phyloP scores from a whole-genome alignment of 257 asterid species.

The Coffea canephora region DNA sequence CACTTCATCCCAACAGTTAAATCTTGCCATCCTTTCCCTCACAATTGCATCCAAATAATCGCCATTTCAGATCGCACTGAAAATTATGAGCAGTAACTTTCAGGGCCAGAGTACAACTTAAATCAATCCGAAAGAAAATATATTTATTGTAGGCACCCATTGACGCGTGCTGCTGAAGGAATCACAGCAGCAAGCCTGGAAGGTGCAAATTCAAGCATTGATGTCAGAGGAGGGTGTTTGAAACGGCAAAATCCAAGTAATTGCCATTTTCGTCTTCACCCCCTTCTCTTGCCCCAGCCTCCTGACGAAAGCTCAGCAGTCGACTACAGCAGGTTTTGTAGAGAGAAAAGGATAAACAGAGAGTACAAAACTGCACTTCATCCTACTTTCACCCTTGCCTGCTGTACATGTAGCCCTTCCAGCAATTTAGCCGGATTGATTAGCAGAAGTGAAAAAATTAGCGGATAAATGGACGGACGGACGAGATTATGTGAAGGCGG shows the following conservation, averaged over 20 bases:
- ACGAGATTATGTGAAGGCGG: not conserved
- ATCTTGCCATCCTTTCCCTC: too few species aligned
- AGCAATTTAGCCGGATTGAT: not conserved
- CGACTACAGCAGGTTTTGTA: not conserved
- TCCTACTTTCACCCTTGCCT: not conserved
- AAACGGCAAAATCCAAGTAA: not conserved
- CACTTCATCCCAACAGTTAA: too few species aligned
- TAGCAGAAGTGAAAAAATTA: not conserved
- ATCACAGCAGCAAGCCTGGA: constrained; percentile 3
- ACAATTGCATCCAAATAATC: too few species aligned
- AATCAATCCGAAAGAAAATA: too few species aligned
- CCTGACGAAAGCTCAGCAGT: too few species aligned
- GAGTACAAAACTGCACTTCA: not conserved
- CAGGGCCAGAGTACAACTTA: too few species aligned
- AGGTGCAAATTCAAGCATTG: constrained; percentile 1
- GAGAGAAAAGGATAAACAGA: too few species aligned
- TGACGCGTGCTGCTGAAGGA: constrained; percentile 7
- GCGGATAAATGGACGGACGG: too few species aligned
- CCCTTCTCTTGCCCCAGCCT: not conserved
- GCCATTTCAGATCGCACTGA: too few species aligned
- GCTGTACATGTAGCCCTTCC: not conserved
- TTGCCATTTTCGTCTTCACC: constrained; percentile 4
- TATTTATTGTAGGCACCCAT: constrained; percentile 1
- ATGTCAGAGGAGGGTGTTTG: constrained; percentile 8
- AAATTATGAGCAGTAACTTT: too few species aligned